Evolutionary conservation across 257 asterid species (phyloP).

Genomic region (Scutellaria galericulata): DNA sequence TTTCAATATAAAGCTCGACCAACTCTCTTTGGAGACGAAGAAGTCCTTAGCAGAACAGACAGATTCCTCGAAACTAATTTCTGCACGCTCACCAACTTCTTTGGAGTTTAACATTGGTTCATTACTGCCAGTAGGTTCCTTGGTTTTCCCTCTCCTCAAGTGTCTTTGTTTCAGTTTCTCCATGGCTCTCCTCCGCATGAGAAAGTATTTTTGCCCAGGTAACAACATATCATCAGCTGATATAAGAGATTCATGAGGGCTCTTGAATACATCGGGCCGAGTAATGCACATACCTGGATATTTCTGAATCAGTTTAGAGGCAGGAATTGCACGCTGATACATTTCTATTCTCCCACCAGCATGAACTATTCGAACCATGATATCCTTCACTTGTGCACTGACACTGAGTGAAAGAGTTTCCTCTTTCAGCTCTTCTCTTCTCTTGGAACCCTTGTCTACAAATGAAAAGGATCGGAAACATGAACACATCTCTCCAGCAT

Average conservation of each 20-base stretch:
- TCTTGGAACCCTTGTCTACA: slow-evolving; percentile 8
- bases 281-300: slow-evolving; percentile 73
- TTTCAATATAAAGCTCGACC: slow-evolving; percentile 37
- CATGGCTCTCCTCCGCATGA: slow-evolving; percentile 52
- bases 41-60: slow-evolving; percentile 55
- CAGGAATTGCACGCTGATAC: slow-evolving; percentile 53
- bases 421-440: slow-evolving; percentile 32
- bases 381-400: slow-evolving; percentile 49
- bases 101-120: slow-evolving; percentile 40
- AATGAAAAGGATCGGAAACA: slow-evolving; percentile 40
- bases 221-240: slow-evolving; percentile 50
- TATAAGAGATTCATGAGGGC: slow-evolving; percentile 61
- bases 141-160: slow-evolving; percentile 26
- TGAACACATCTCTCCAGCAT: slow-evolving; percentile 55
- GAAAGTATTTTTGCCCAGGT: slow-evolving; percentile 68
- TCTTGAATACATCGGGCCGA: slow-evolving; percentile 57
- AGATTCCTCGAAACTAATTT: slow-evolving; percentile 48
- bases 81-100: slow-evolving; percentile 46
- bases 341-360: slow-evolving; percentile 71
- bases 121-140: slow-evolving; percentile 11
- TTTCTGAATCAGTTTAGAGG: slow-evolving; percentile 53
- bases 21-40: slow-evolving; percentile 44
- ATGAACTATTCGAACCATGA: slow-evolving; percentile 57
- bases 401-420: slow-evolving; percentile 38
- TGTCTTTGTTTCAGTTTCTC: slow-evolving; percentile 60